Conservation (phyloP, 768 basidiomycete species). For the Leccinum olivaceopallidum region DNA sequence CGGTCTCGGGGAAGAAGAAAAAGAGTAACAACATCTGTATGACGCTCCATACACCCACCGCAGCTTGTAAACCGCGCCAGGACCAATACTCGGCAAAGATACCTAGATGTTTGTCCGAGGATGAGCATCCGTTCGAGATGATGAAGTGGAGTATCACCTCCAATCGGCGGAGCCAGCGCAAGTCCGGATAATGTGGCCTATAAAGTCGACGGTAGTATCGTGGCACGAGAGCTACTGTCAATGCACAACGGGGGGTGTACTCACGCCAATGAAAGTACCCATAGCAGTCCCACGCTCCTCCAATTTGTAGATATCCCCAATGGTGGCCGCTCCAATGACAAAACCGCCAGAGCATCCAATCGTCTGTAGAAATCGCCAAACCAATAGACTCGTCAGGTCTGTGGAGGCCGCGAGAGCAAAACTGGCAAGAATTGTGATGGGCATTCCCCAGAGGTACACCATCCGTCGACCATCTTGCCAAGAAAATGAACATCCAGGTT, state of each 20-base stretch:
- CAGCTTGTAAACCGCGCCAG: conserved; percentile 61
- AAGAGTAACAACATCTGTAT: conserved; percentile 41
- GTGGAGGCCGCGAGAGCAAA: conserved; percentile 54
- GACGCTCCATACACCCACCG: conserved; percentile 43
- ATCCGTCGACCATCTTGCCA: conserved; percentile 62
- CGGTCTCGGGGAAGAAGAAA: conserved; percentile 64
- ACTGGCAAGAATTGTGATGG: conserved; percentile 58
- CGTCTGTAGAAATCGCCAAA: conserved; percentile 66
- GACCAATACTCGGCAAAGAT: conserved; percentile 57
- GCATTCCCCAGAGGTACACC: conserved; percentile 59
- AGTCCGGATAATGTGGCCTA: conserved; percentile 56
- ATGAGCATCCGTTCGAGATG: background rate
- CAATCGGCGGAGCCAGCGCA: conserved; percentile 58
- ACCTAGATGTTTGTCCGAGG: conserved; percentile 32
- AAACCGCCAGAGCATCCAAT: conserved; percentile 58
- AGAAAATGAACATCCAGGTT: background rate
- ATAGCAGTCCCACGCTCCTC: conserved; percentile 64
- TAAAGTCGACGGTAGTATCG: background rate
- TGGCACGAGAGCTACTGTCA: background rate
- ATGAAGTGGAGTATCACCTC: conserved; percentile 37
- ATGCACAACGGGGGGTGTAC: conserved; percentile 5
- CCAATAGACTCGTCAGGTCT: conserved; percentile 47
- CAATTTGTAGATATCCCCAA: conserved; percentile 65
- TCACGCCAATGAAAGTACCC: conserved; percentile 56
- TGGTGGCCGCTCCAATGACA: conserved; percentile 57